Conservation (phyloP, 2,329 filamentous ascomycete genomes). For the Xylaria digitata region DNA sequence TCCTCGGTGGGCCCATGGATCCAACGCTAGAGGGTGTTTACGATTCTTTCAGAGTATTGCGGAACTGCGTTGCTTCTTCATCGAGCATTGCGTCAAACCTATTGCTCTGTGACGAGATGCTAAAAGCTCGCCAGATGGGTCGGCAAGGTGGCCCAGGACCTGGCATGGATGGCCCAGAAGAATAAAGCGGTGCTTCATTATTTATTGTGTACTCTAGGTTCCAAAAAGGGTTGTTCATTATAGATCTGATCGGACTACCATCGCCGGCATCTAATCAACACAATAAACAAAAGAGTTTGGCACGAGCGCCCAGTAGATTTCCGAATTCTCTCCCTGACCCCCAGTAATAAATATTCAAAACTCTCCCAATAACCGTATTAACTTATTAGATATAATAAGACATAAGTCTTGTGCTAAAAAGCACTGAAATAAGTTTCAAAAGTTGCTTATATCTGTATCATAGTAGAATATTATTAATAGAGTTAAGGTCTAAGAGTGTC, state of each 20-base stretch:
- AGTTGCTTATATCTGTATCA: too few relatives aligned
- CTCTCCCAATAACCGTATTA: too few relatives aligned
- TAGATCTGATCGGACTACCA: slow-evolving; percentile 21
- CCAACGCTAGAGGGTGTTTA: slow-evolving; percentile 92
- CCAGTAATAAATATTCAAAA: neutral
- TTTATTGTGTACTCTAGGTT: slow-evolving; percentile 23
- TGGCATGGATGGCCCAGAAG: slow-evolving; percentile 65
- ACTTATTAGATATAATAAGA: too few relatives aligned
- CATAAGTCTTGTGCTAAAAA: too few relatives aligned
- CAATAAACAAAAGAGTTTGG: neutral
- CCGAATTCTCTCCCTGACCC: too few relatives aligned
- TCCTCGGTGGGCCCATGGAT: slow-evolving; percentile 93
- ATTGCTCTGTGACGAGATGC: slow-evolving; percentile 92
- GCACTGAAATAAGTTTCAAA: too few relatives aligned
- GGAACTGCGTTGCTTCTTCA: slow-evolving; percentile 93
- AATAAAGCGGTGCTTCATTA: slow-evolving; percentile 23
- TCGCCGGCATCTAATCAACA: slow-evolving; percentile 1
- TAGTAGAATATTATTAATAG: too few relatives aligned
- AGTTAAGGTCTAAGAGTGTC: too few relatives aligned
- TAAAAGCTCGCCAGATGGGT: slow-evolving; percentile 97
- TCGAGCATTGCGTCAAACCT: slow-evolving; percentile 96
- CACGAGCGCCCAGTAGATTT: too few relatives aligned
- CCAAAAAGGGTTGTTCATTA: slow-evolving; percentile 2
- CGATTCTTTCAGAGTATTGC: slow-evolving; percentile 93
- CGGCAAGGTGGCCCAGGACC: slow-evolving; percentile 70